Evolutionary conservation across 2,329 filamentous ascomycete species (phyloP), one percentile per base, ranked within the genome.

Genomic region (Pseudomassariella vexata): DNA sequence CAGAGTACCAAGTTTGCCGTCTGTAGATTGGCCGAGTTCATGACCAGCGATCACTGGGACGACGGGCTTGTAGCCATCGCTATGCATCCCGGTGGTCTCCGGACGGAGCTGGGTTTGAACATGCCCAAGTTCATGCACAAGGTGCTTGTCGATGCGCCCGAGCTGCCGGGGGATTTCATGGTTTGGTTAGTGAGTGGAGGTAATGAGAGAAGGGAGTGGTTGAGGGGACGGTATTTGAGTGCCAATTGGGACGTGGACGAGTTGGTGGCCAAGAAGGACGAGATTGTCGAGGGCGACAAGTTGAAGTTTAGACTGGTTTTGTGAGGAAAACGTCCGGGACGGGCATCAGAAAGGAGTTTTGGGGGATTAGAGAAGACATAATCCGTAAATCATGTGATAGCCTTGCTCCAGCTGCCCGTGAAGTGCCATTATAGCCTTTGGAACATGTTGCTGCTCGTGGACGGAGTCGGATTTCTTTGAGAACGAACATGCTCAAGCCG

Each of bases 1-100:
- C 62, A 66, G 46, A 56, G 53, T 10, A 48, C 56, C 24, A 70
- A 70, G 43, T 52, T 66, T 25, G 60, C 65, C 1, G 33, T 63
- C 4, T 48, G 59, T 24, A 55, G 62, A 5, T 46, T 70, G 18
- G 58, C 49, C 20, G 60, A 71, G 40, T 65, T 60, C 32, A 30
- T 63, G 5, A 49, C 47, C 4, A 41, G 40, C 19, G 67, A 71
- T 40, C 60, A 70, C 39, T 48, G 46, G 6, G 50, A 50, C 5
- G 42, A 64, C 32, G 59, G 60, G 0, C 37, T 66, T 2, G 40
- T 68, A 7, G 52, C 55, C 3, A 51, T 57, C 20, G 39, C 48
- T 3, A 34, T 66, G 4, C 62, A 69, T 42, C 66, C 66, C 0
- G 66, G 65, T 3, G 58, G 54, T 14, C 56, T 63, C 3, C 38